Evolutionary conservation across 495 filamentous ascomycete species (phyloP), one percentile per base, ranked within the genome.

Genomic region (Immersiella caudata): DNA sequence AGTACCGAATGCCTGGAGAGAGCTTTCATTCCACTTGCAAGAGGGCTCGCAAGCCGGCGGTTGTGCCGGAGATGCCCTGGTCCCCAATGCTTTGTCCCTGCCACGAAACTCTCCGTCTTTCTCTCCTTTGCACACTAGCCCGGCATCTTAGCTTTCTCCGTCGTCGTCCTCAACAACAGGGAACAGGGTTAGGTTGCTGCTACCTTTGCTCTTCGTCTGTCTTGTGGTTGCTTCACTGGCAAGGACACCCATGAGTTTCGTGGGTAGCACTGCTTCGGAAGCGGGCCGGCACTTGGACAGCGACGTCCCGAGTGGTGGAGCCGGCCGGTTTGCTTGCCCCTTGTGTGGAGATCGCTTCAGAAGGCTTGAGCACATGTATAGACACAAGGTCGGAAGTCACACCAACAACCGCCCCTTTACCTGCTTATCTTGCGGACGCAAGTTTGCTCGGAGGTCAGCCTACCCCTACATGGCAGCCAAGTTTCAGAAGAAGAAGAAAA

Each of bases 391-490:
- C 20, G 51, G 51, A 2, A 55, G 51, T 55, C 51, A 55, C n/a
- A 55, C 51, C n/a, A 55, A 55, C n/a, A 55, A 55, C n/a, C 51
- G 51, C 12, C 51, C 51, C 51, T 55, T 55, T 55, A 55, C 51
- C 51, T 55, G 51, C 14, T 22, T 25, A n/a, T 21, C 51, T 25
- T 55, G 51, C 51, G 51, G 51, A 21, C 51, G 51, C 51, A 55
- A 55, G 51, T 55, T 55, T 55, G 51, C 51, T 20, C 14, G 51
- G 51, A 55, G 51, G 51, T 55, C 20, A 55, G 51, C n/a, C n/a
- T n/a, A n/a, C n/a, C n/a, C n/a, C n/a, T n/a, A n/a, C n/a, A n/a
- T n/a, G n/a, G n/a, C n/a, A n/a, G n/a, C n/a, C n/a, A n/a, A n/a
- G n/a, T n/a, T n/a, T n/a, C n/a, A n/a, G n/a, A n/a, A n/a, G n/a